Evolutionary conservation across 257 asterid species (phyloP).

Genomic region (Cynanchum wilfordii): DNA sequence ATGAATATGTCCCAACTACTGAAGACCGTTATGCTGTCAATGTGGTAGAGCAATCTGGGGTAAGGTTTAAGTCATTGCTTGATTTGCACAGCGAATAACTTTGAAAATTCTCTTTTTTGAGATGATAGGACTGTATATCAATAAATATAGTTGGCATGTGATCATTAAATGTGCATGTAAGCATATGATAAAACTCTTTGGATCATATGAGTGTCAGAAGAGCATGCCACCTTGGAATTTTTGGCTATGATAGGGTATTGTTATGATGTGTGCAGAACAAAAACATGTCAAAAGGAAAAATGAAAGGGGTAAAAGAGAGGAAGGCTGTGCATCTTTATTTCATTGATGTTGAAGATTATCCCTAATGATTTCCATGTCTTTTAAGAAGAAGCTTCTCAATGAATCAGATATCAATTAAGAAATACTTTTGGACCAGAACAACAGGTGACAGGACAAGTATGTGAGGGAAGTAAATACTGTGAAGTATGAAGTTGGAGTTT

Average conservation of each 20-base stretch:
- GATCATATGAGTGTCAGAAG: neutral
- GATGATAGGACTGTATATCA: neutral
- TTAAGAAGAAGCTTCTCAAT: neutral
- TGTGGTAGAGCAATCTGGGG: constrained; percentile 57
- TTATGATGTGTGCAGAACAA: neutral
- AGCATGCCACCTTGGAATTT: neutral
- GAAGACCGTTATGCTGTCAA: constrained; percentile 61
- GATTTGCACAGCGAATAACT: neutral
- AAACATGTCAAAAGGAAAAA: neutral
- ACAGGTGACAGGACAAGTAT: neutral
- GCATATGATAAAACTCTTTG: neutral
- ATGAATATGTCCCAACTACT: constrained; percentile 61
- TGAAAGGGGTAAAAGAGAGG: neutral
- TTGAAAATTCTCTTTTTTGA: neutral
- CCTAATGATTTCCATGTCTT: neutral
- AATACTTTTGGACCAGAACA: neutral
- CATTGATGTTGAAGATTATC: neutral
- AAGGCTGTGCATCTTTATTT: neutral
- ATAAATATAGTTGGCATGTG: neutral
- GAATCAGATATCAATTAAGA: neutral
- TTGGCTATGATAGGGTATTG: neutral
- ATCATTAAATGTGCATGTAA: neutral
- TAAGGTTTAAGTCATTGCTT: constrained; percentile 29
- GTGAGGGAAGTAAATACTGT: neutral
- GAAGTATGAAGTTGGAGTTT: neutral